phyloP scores from a whole-genome alignment of 805 yeast species.

The Diddensiella caesifluorescens region DNA sequence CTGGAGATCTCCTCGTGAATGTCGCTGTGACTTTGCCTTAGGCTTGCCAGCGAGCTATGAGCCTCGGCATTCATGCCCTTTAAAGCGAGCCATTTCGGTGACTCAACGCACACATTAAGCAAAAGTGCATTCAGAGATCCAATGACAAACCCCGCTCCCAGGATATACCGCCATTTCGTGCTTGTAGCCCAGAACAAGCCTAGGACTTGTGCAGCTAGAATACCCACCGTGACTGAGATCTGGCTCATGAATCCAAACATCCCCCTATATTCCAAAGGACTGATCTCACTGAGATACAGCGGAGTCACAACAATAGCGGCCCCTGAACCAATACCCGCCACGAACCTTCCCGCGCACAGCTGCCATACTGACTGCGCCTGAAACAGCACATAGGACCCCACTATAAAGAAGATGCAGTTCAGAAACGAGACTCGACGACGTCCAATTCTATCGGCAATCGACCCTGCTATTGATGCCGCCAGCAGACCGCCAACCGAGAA shows the following conservation, averaged over 20 bases:
- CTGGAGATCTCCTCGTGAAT: slow-evolving; percentile 28
- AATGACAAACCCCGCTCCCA: slow-evolving; percentile 55
- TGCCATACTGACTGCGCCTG: slow-evolving; percentile 38
- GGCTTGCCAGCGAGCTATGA: slow-evolving; percentile 30
- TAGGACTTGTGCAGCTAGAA: slow-evolving; percentile 67
- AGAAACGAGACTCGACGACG: slow-evolving; percentile 48
- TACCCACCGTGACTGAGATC: slow-evolving; percentile 79
- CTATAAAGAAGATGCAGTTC: slow-evolving; percentile 46
- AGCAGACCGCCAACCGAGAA: slow-evolving; percentile 81
- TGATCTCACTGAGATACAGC: slow-evolving; percentile 69
- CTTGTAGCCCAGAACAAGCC: slow-evolving; percentile 66
- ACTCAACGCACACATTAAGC: slow-evolving; percentile 48
- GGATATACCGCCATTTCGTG: slow-evolving; percentile 65
- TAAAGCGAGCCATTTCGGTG: slow-evolving; percentile 75
- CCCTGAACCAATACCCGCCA: slow-evolving; percentile 86
- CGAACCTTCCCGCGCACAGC: slow-evolving; percentile 62
- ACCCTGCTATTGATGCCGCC: slow-evolving; percentile 67
- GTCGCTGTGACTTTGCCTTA: slow-evolving; percentile 34
- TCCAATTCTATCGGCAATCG: slow-evolving; percentile 60
- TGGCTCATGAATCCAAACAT: slow-evolving; percentile 86
- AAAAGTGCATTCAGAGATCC: slow-evolving; percentile 46
- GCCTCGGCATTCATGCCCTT: slow-evolving; percentile 45
- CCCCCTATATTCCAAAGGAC: slow-evolving; percentile 68
- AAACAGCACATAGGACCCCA: slow-evolving; percentile 63
- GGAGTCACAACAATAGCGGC: slow-evolving; percentile 82